Evolutionary conservation across 2,329 filamentous ascomycete species (phyloP).

Genomic region (Pezicula rhizophila): DNA sequence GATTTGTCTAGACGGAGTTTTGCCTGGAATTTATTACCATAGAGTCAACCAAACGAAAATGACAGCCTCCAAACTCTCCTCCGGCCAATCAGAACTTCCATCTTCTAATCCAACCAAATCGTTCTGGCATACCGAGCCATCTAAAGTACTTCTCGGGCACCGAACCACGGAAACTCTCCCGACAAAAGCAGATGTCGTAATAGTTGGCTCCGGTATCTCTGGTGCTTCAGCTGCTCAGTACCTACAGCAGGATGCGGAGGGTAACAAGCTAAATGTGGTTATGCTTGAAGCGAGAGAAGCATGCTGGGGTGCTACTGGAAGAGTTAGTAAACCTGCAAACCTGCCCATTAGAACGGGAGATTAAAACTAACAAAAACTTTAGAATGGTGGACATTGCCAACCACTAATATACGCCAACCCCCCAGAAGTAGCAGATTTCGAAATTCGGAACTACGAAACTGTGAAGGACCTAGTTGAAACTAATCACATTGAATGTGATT

Average conservation of each 20-base stretch:
- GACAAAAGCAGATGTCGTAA: slow-evolving; percentile 56
- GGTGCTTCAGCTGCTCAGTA: slow-evolving; percentile 66
- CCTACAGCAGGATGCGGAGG: slow-evolving; percentile 40
- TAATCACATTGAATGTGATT: slow-evolving; percentile 63
- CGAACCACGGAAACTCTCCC: slow-evolving; percentile 61
- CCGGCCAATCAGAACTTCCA: slow-evolving; percentile 40
- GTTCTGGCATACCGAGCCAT: slow-evolving; percentile 70
- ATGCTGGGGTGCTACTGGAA: slow-evolving; percentile 78
- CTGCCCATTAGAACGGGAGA: background rate
- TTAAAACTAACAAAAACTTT: slow-evolving; percentile 4
- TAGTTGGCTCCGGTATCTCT: slow-evolving; percentile 72
- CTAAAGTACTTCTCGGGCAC: slow-evolving; percentile 57
- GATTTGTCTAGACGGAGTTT: too few species aligned
- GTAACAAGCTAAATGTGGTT: slow-evolving; percentile 47
- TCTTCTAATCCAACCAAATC: slow-evolving; percentile 54
- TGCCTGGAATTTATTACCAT: too few species aligned
- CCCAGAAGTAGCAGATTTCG: slow-evolving; percentile 63
- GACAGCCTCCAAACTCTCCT: slow-evolving; percentile 6
- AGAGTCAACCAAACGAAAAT: slow-evolving; percentile 4
- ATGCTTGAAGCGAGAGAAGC: slow-evolving; percentile 75
- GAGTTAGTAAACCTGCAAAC: slow-evolving; percentile 52
- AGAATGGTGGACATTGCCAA: slow-evolving; percentile 72
- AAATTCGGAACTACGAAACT: slow-evolving; percentile 61
- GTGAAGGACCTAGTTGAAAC: slow-evolving; percentile 51
- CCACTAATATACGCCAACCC: slow-evolving; percentile 57